Conservation (phyloP, 228 moss, liverwort and hornwort species). For the Sphagnum fallax region DNA sequence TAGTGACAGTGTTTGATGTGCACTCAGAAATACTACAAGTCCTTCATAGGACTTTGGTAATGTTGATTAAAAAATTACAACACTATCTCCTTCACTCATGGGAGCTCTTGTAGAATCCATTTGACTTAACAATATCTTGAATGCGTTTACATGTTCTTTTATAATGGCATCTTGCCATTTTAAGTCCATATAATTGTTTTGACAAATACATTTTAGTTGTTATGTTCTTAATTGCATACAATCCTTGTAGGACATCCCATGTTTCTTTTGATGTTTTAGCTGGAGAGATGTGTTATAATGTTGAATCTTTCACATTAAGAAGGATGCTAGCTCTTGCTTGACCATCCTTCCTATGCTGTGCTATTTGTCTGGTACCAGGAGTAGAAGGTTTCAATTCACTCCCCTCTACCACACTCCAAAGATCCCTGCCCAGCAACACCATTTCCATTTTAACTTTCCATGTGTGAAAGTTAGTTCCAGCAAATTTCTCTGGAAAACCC, state of each 20-base stretch:
- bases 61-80: not conserved
- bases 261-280: not conserved
- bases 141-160: not conserved
- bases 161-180: not conserved
- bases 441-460: constrained; percentile 9
- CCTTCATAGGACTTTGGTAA: constrained; percentile 4
- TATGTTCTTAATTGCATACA: not conserved
- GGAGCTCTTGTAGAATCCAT: not conserved
- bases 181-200: not conserved
- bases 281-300: not conserved
- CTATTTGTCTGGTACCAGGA: not conserved
- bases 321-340: not conserved
- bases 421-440: constrained; percentile 3
- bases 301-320: not conserved
- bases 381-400: constrained; percentile 1
- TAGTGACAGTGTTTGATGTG: not conserved
- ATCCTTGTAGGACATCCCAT: not conserved
- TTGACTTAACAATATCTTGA: not conserved
- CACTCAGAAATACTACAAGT: not conserved
- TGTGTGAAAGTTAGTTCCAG: constrained; percentile 7
- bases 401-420: constrained; percentile 5
- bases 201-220: not conserved
- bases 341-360: not conserved
- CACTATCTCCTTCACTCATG: not conserved
- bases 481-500: constrained; percentile 1